Evolutionary conservation across 1,284 basidiomycete species (phyloP).

Genomic region (Fomitopsis betulina): DNA sequence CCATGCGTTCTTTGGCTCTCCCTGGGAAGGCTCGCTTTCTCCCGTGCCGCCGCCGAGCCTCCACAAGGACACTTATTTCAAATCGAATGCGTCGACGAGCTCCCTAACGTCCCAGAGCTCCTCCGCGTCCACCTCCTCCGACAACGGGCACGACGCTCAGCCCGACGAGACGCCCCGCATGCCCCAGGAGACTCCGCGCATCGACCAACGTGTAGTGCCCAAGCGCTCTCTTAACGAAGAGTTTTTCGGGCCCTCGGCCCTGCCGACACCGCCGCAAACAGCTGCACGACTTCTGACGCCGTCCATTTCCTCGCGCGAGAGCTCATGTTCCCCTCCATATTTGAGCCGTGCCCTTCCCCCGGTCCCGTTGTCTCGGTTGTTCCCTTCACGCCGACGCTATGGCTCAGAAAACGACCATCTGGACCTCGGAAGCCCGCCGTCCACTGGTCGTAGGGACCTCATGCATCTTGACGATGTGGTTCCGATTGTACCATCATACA

Average conservation of each 20-base stretch:
- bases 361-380: slow-evolving; percentile 24
- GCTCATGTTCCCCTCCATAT: slow-evolving; percentile 22
- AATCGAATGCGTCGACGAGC: slow-evolving; percentile 10
- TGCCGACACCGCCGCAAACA: slow-evolving; percentile 27
- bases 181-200: slow-evolving; percentile 17
- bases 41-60: slow-evolving; percentile 25
- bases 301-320: slow-evolving; percentile 18
- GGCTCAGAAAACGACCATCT: slow-evolving; percentile 17
- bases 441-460: slow-evolving; percentile 19
- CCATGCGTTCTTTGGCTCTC: slow-evolving; percentile 28
- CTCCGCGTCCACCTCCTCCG: slow-evolving; percentile 12
- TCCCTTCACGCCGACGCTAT: slow-evolving; percentile 29
- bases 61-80: slow-evolving; percentile 18
- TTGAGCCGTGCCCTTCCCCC: slow-evolving; percentile 18
- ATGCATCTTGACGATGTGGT: slow-evolving; percentile 15
- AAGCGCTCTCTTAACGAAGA: slow-evolving; percentile 28
- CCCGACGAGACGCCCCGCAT: slow-evolving; percentile 13
- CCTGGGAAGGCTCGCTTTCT: slow-evolving; percentile 19
- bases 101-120: slow-evolving; percentile 2
- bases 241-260: slow-evolving; percentile 25
- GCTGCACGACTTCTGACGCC: slow-evolving; percentile 22
- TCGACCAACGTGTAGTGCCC: slow-evolving; percentile 15
- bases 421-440: slow-evolving; percentile 5
- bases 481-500: neutral
- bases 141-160: neutral